A percentile compares a stretch with the other conserved stretches of the same genome.
Conservation (phyloP, 192 early-diverging fungal genomes). For the Phlyctochytrium arcticum region DNA sequence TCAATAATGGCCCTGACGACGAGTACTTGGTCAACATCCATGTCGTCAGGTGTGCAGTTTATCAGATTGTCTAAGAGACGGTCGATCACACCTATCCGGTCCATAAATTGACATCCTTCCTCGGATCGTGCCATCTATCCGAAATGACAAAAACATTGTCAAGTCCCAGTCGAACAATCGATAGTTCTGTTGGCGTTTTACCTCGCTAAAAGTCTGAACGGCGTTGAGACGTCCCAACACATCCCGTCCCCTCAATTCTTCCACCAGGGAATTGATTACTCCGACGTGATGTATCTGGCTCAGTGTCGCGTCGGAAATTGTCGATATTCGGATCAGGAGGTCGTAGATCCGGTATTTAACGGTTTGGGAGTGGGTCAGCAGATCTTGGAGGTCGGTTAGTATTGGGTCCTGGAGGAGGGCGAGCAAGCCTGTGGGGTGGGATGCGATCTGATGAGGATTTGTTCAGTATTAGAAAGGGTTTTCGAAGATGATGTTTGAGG, state of each 20-base stretch:
- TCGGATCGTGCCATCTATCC: too few relatives aligned
- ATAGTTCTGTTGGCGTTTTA: too few relatives aligned
- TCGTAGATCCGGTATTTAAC: slow-evolving; percentile 51
- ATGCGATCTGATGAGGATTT: slow-evolving; percentile 19
- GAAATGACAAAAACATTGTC: too few relatives aligned
- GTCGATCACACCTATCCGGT: too few relatives aligned
- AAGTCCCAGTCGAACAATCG: too few relatives aligned
- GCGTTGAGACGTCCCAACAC: slow-evolving; percentile 43
- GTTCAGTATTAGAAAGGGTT: too few relatives aligned
- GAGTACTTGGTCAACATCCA: slow-evolving; percentile 30
- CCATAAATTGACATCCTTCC: too few relatives aligned
- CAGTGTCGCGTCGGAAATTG: slow-evolving; percentile 32
- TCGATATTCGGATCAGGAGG: slow-evolving; percentile 31
- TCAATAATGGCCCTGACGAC: slow-evolving; percentile 37
- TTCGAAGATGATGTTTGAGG: too few relatives aligned
- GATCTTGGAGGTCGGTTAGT: slow-evolving; percentile 11
- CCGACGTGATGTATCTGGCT: slow-evolving; percentile 26
- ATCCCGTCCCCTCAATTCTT: slow-evolving; percentile 35
- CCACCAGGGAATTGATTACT: slow-evolving; percentile 26
- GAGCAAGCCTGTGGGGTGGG: slow-evolving; percentile 5
- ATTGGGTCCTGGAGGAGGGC: slow-evolving; percentile 4
- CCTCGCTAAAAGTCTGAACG: slow-evolving; percentile 43
- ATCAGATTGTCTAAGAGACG: too few relatives aligned
- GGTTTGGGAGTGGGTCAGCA: slow-evolving; percentile 26
- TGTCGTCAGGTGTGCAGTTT: slow-evolving; percentile 18